Percentiles rank a stretch among this genome's conserved stretches.
These are phyloP conservation scores for Monascus purpureus DNA, from an alignment of 495 filamentous ascomycete species.

Conservation along the genomic window DNA sequence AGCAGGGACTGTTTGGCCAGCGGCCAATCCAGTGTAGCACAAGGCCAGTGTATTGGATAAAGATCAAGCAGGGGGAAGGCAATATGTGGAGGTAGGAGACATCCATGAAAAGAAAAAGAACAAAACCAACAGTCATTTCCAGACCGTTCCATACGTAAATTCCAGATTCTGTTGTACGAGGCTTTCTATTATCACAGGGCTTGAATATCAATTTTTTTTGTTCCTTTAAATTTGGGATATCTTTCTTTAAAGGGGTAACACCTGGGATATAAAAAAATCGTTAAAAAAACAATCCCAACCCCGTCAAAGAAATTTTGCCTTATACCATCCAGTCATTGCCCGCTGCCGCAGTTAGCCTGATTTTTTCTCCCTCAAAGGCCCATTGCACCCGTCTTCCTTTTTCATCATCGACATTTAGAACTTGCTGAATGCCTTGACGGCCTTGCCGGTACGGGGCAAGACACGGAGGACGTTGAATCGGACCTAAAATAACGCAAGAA, in stretches of 20 bases:
- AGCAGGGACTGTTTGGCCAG: no score
- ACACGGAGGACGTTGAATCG: constrained; percentile 99
- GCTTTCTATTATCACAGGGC: no score
- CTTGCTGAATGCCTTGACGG: constrained; percentile 93
- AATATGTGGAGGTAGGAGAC: constrained; percentile 7
- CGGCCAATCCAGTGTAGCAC: no score
- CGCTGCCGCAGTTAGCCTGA: background rate
- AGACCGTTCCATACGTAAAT: constrained; percentile 4
- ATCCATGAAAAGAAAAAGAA: no score
- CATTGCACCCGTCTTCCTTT: constrained; percentile 1
- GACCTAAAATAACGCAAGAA: constrained; percentile 40
- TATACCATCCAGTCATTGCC: constrained; percentile 2
- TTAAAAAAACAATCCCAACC: constrained; percentile 35
- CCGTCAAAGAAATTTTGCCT: constrained; percentile 18
- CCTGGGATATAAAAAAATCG: constrained; percentile 30
- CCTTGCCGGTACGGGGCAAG: constrained; percentile 89
- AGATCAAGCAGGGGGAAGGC: no score
- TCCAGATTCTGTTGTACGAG: constrained; percentile 14
- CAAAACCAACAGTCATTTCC: no score
- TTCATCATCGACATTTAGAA: constrained; percentile 52
- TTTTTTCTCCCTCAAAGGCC: background rate
- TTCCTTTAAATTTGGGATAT: constrained; percentile 31
- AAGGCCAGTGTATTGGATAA: no score
- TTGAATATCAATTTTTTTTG: constrained; percentile 34
- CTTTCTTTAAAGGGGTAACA: constrained; percentile 32